Percentiles rank a stretch among this genome's conserved stretches.
These are phyloP conservation scores for Didymella keratinophila DNA, from an alignment of 2,329 filamentous ascomycete species.

Conservation along the genomic window DNA sequence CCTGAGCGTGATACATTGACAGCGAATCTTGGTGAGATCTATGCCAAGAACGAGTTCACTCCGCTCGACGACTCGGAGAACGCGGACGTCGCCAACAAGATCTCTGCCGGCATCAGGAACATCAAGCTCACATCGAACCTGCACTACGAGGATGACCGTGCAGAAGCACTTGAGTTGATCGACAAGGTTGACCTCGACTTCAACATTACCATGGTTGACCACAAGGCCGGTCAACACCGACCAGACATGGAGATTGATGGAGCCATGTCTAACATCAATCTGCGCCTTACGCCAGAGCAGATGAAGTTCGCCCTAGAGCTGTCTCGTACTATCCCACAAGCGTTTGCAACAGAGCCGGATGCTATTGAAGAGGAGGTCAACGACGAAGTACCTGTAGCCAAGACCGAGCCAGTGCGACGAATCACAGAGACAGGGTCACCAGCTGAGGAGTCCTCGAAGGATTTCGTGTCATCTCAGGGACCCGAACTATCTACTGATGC, in stretches of 20 bases:
- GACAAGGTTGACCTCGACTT: slow-evolving; percentile 96
- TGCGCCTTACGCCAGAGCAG: slow-evolving; percentile 88
- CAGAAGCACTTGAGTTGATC: slow-evolving; percentile 93
- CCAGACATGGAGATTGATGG: slow-evolving; percentile 93
- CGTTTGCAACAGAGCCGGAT: slow-evolving; percentile 78
- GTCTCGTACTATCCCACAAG: slow-evolving; percentile 84
- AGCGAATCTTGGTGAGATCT: slow-evolving; percentile 95
- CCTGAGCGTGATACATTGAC: slow-evolving; percentile 83
- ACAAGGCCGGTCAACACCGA: slow-evolving; percentile 75
- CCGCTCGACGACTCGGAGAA: slow-evolving; percentile 79
- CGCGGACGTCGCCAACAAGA: slow-evolving; percentile 82
- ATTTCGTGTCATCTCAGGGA: slow-evolving; percentile 56
- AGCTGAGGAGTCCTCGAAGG: slow-evolving; percentile 53
- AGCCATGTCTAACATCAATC: slow-evolving; percentile 90
- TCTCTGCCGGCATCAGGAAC: slow-evolving; percentile 90
- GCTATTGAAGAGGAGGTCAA: slow-evolving; percentile 74
- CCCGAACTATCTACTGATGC: slow-evolving; percentile 75
- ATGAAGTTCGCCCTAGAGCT: slow-evolving; percentile 88
- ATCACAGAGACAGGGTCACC: slow-evolving; percentile 51
- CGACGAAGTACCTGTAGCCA: slow-evolving; percentile 71
- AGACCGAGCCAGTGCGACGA: slow-evolving; percentile 59
- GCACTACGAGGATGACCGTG: slow-evolving; percentile 74
- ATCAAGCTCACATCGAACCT: slow-evolving; percentile 90
- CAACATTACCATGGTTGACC: slow-evolving; percentile 89
- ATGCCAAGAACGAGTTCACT: slow-evolving; percentile 91